Base-by-base conservation (phyloP, 768 basidiomycete species). In the Neoboletus subvelutipes region DNA sequence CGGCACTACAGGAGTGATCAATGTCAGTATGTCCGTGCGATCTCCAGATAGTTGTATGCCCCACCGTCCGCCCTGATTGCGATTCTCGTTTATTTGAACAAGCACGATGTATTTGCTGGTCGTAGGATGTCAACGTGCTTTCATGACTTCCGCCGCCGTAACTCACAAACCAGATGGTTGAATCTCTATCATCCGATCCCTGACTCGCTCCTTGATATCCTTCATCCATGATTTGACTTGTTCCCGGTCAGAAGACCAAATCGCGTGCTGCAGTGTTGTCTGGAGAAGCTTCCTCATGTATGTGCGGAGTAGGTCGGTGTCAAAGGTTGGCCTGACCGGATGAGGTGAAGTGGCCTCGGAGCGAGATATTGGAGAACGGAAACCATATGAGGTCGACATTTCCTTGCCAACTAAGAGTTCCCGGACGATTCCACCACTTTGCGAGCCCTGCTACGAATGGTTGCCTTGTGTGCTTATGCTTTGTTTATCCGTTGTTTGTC, bases 271-370 rank as follows among this genome's bases (percentile, higher is more conserved):
- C 40, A 94, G 77, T 2, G 85, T 89, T 5, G 85, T 80, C 56
- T 85, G 78, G 53, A 93, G 76, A 50, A 93, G 82, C 66, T 87
- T 88, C 78, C 89, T 92, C 73, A 90, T 89, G 74, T 94, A 94
- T 22, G 83, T 77, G 59, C 84, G 86, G 54, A 93, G 79, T 29
- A 84, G 74, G 53, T 90, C 89, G 1, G 83, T 70, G 70, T 93
- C 91, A 70, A 94, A 94, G 50, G 69, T 65, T 56, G 76, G 75
- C 47, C 83, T 81, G 49, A 79, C 77, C 11, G 80, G 64, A 5
- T 65, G 60, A 28, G 71, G 65, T 5, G 80, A 88, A 7, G 85
- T 70, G 45, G 84, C 83, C 58, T 81, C 75, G 13, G 87, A 88
- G 57, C 86, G 84, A 22, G 81, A 76, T 43, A 81, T 76, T 53